A percentile compares a stretch with the other conserved stretches of the same genome.
phyloP scores from a whole-genome alignment of 768 basidiomycete species.

The Kwoniella pini region DNA sequence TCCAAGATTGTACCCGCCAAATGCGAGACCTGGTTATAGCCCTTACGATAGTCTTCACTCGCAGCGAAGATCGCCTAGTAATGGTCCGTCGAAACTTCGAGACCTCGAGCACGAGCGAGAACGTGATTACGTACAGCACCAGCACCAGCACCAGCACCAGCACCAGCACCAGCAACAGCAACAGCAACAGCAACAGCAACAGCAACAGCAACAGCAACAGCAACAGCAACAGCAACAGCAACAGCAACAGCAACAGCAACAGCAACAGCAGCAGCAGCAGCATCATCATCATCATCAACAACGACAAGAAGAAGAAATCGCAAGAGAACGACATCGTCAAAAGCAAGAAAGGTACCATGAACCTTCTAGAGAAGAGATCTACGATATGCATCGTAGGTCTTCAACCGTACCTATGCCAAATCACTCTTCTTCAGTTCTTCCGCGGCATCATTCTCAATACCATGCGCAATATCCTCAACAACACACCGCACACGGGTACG shows the following conservation, averaged over 20 bases:
- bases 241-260: not conserved
- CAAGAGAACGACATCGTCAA: no score
- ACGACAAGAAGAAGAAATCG: no score
- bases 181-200: not conserved
- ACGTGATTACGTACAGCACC: not conserved
- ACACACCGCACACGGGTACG: constrained; percentile 1
- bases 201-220: not conserved
- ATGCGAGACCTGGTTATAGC: not conserved
- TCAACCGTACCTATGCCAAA: constrained; percentile 10
- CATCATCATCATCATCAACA: not conserved
- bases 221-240: not conserved
- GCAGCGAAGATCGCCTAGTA: constrained; percentile 7
- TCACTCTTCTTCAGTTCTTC: not conserved
- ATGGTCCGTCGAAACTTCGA: not conserved
- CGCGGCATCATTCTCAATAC: not conserved
- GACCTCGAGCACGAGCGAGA: constrained; percentile 4
- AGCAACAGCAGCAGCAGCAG: not conserved
- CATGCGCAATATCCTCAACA: not conserved
- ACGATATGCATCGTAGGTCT: constrained; percentile 1
- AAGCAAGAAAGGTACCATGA: not conserved
- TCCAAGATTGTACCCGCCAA: constrained; percentile 9
- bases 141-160: not conserved
- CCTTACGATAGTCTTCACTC: constrained; percentile 1
- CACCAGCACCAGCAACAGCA: not conserved
- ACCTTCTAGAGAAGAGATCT: not conserved